phyloP scores from a whole-genome alignment of 2,329 filamentous ascomycete genomes.

The Neurospora crassa region DNA sequence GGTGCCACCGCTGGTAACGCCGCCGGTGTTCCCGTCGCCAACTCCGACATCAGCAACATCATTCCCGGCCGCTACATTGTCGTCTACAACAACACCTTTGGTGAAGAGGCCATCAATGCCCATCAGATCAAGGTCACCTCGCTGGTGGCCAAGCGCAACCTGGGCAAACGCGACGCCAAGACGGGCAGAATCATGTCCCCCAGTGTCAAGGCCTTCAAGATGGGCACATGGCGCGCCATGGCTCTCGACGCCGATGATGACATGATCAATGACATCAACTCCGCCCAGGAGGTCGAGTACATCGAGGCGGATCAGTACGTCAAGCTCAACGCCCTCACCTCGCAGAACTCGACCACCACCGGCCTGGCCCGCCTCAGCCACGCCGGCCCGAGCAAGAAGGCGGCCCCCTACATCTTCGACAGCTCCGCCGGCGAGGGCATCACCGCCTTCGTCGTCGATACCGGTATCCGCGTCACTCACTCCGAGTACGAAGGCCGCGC shows the following conservation, averaged over 20 bases:
- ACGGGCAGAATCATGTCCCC: constrained; percentile 39
- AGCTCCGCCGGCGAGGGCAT: constrained; percentile 42
- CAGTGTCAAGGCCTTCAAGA: constrained; percentile 34
- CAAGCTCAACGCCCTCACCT: constrained; percentile 31
- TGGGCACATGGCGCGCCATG: constrained; percentile 44
- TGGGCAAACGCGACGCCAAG: constrained; percentile 38
- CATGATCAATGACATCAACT: constrained; percentile 33
- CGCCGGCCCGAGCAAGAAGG: constrained; percentile 20
- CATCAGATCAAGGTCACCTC: constrained; percentile 39
- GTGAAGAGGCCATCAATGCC: constrained; percentile 35
- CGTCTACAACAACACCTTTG: constrained; percentile 49
- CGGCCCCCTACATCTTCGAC: constrained; percentile 40
- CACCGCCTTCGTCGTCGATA: constrained; percentile 56
- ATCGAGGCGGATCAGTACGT: constrained; percentile 40
- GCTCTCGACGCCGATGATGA: constrained; percentile 26
- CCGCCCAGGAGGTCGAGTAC: constrained; percentile 31
- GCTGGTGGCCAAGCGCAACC: constrained; percentile 46
- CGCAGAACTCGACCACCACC: constrained; percentile 43
- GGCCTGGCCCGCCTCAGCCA: constrained; percentile 46
- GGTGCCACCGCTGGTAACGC: constrained; percentile 21
- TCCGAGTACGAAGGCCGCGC: constrained; percentile 47
- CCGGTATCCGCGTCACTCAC: constrained; percentile 49
- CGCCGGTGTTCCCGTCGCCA: constrained; percentile 36
- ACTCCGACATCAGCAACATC: constrained; percentile 36
- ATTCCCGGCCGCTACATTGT: constrained; percentile 54